A percentile compares a stretch with the other conserved stretches of the same genome.
Conservation (phyloP, 257 asterid genomes). For the Sherardia arvensis region DNA sequence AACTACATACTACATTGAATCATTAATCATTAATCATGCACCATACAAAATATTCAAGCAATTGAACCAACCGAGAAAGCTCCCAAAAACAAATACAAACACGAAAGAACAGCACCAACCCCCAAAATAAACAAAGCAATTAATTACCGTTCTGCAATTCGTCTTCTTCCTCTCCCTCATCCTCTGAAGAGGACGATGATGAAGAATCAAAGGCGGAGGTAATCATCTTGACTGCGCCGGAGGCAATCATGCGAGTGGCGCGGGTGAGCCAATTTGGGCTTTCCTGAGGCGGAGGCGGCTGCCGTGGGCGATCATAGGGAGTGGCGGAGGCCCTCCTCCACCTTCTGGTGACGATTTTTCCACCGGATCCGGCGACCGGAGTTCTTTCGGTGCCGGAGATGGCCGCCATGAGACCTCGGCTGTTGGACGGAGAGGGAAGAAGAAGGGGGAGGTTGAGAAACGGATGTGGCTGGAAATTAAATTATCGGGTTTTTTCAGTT, state of each 20-base stretch:
- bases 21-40: neutral
- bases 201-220: conserved; percentile 50
- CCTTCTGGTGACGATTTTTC: conserved; percentile 24
- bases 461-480: neutral
- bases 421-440: neutral
- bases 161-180: conserved; percentile 23
- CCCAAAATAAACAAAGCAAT: neutral
- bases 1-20: neutral
- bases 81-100: neutral
- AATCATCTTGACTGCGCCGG: conserved; percentile 69
- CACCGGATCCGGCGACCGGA: conserved; percentile 29
- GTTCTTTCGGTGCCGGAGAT: conserved; percentile 7
- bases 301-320: conserved; percentile 30
- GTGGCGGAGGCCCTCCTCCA: conserved; percentile 23
- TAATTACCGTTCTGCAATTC: conserved; percentile 32
- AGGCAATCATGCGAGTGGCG: conserved; percentile 36
- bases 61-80: neutral
- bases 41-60: neutral
- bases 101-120: neutral
- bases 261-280: conserved; percentile 34
- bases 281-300: conserved; percentile 10
- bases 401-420: conserved; percentile 9
- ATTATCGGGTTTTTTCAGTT: conserved; percentile 8
- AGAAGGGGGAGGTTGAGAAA: neutral
- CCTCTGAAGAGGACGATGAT: conserved; percentile 21